Evolutionary conservation across 371 early-diverging fungal genomes (phyloP).

Genomic region (Mortierella sp.): DNA sequence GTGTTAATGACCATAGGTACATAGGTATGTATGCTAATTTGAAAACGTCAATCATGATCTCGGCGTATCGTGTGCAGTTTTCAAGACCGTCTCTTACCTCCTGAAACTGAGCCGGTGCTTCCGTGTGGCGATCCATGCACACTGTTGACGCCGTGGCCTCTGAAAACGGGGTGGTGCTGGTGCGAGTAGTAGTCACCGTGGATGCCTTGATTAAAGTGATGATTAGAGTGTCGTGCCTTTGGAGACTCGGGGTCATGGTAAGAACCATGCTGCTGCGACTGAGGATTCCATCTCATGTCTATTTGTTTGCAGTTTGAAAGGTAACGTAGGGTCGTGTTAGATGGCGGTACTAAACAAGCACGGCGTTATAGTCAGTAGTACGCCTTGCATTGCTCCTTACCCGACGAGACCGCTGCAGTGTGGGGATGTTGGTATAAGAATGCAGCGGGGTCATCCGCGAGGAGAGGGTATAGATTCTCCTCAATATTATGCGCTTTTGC

Average conservation of each 20-base stretch:
- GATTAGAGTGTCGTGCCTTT: slow-evolving; percentile 28
- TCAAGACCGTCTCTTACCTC: slow-evolving; percentile 21
- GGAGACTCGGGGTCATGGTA: slow-evolving; percentile 51
- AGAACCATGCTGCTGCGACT: slow-evolving; percentile 34
- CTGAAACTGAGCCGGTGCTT: slow-evolving; percentile 53
- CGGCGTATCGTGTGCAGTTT: too few relatives aligned
- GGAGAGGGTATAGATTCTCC: slow-evolving; percentile 79
- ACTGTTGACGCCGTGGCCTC: slow-evolving; percentile 42
- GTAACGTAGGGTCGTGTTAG: background rate
- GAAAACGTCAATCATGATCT: background rate
- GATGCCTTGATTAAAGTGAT: slow-evolving; percentile 40
- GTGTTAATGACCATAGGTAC: too few relatives aligned
- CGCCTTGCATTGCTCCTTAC: slow-evolving; percentile 13
- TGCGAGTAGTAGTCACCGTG: slow-evolving; percentile 50
- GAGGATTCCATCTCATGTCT: slow-evolving; percentile 52
- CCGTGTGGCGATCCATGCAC: slow-evolving; percentile 54
- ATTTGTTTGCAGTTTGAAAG: background rate
- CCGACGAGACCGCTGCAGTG: slow-evolving; percentile 35
- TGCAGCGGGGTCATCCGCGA: slow-evolving; percentile 76
- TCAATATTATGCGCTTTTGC: slow-evolving; percentile 78
- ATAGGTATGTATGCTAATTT: background rate
- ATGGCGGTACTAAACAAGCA: too few relatives aligned
- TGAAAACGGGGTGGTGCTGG: slow-evolving; percentile 35
- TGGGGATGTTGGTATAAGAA: slow-evolving; percentile 55
- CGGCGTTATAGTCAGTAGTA: too few relatives aligned